Evolutionary conservation across 768 basidiomycete genomes (phyloP).

Genomic region (Lyophyllum semitale): DNA sequence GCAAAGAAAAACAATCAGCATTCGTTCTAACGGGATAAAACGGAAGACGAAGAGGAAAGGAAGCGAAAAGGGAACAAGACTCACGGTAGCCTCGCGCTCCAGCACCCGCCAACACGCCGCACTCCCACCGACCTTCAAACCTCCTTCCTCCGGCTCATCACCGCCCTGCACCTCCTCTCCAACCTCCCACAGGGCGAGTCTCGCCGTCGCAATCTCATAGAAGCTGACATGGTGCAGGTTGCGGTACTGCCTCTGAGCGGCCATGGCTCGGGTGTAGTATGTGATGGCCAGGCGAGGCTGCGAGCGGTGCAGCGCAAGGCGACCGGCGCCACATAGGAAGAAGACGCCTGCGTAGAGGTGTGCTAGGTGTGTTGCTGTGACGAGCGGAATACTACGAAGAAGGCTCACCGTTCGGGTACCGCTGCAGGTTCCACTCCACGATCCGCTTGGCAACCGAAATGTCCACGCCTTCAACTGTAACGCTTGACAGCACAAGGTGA

Average conservation of each 20-base stretch:
- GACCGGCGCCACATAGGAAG: conserved; percentile 91
- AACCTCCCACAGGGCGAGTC: conserved; percentile 76
- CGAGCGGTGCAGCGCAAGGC: conserved; percentile 72
- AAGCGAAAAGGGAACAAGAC: conserved; percentile 14
- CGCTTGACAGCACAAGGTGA: conserved; percentile 82
- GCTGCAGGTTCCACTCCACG: conserved; percentile 80
- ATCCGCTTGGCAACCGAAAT: conserved; percentile 72
- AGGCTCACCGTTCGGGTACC: conserved; percentile 70
- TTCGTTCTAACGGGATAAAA: too few species aligned
- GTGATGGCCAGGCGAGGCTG: conserved; percentile 75
- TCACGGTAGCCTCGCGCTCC: conserved; percentile 69
- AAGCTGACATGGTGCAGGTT: conserved; percentile 77
- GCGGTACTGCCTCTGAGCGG: conserved; percentile 63
- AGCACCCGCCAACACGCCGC: conserved; percentile 70
- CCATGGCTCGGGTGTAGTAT: conserved; percentile 69
- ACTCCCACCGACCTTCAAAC: conserved; percentile 22
- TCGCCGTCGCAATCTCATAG: conserved; percentile 87
- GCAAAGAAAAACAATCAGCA: neutral
- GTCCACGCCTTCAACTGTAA: conserved; percentile 82
- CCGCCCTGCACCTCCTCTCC: conserved; percentile 6
- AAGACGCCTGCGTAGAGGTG: conserved; percentile 62
- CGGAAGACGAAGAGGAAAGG: too few species aligned
- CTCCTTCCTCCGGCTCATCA: neutral
- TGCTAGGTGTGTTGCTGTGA: neutral
- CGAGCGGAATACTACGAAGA: neutral